Evolutionary conservation across 495 filamentous ascomycete species (phyloP).

Genomic region (Penicillium pancosmium): DNA sequence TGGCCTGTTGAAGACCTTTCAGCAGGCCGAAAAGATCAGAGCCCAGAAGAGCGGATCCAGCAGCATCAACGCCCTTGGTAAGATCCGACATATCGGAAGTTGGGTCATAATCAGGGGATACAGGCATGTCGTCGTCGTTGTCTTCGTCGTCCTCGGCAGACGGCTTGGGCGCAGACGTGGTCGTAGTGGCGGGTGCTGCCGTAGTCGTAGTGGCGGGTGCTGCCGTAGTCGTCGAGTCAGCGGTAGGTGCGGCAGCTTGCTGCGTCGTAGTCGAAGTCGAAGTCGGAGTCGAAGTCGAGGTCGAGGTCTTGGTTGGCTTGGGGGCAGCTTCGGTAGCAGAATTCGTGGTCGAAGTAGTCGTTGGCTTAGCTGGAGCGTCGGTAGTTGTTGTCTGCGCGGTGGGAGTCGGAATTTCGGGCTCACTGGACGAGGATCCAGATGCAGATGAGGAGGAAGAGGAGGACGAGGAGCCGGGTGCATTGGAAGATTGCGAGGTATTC

Average conservation of each 20-base stretch:
- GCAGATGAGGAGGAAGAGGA: constrained; percentile 35
- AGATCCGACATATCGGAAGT: no score
- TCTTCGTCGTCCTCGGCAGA: constrained; percentile 1
- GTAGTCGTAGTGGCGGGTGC: constrained; percentile 4
- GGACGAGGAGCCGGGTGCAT: constrained; percentile 31
- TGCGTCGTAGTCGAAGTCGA: not conserved
- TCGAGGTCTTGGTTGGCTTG: constrained; percentile 2
- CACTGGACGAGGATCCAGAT: constrained; percentile 32
- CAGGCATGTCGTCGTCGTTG: not conserved
- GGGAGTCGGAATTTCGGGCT: constrained; percentile 16
- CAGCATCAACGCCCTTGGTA: not conserved
- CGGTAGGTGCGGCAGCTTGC: constrained; percentile 2
- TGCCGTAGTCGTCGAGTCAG: constrained; percentile 7
- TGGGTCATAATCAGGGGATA: not conserved
- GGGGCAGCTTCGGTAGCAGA: constrained; percentile 1
- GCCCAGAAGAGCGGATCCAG: constrained; percentile 7
- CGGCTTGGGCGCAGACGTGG: not conserved
- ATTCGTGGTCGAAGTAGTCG: constrained; percentile 1
- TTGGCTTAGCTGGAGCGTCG: constrained; percentile 5
- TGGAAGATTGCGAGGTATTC: constrained; percentile 30
- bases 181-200: constrained; percentile 9
- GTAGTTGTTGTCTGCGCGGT: constrained; percentile 2
- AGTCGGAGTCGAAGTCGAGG: not conserved
- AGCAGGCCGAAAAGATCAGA: constrained; percentile 26
- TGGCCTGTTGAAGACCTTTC: constrained; percentile 21